Evolutionary conservation across 371 early-diverging fungal species (phyloP), one percentile per base, ranked within the genome.

Genomic region (Encephalitozoon intestinalis): DNA sequence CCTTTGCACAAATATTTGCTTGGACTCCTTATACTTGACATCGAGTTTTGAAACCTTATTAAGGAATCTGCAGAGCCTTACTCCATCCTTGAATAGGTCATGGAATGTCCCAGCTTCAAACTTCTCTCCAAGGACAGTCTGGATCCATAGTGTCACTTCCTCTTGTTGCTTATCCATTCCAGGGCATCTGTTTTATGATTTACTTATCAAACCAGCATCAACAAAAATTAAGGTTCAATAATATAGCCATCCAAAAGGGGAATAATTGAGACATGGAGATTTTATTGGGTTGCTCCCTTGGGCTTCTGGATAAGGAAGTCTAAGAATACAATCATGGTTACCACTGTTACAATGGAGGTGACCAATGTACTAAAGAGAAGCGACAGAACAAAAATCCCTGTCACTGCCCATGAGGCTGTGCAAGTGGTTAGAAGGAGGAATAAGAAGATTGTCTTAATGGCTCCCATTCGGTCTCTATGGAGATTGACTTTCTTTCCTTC

Each of bases 1-100:
- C 89, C 90, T 90, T 87, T 89, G 81, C 70, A 90, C 88, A 83
- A 92, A 94, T 4, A 91, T 88, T 87, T 90, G 89, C 63, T 78
- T 87, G 21, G 89, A 89, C 34, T 73, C 63, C 4, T 85, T 83
- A 70, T 88, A 82, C 82, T 89, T 90, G 72, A 76, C 71, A 52
- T 67, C 63, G 31, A 87, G 87, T 0, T 88, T 88, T 21, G 82
- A 81, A n/a, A 89, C 82, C 23, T 85, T 87, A 52, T 87, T 88
- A 46, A 89, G 86, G 41, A 89, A 63, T 88, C 90, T 89, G 89
- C 90, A 89, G 8, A 94, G 86, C 37, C 91, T 82, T 23, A 89
- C 89, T 30, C 94, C 94, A 70, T 91, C 91, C 70, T 68, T 77
- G 9, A 84, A 69, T 28, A 76, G 15, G 11, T 73, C 70, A 6